Evolutionary conservation across 805 yeast genomes (phyloP).

Genomic region (Ogataea corticis): DNA sequence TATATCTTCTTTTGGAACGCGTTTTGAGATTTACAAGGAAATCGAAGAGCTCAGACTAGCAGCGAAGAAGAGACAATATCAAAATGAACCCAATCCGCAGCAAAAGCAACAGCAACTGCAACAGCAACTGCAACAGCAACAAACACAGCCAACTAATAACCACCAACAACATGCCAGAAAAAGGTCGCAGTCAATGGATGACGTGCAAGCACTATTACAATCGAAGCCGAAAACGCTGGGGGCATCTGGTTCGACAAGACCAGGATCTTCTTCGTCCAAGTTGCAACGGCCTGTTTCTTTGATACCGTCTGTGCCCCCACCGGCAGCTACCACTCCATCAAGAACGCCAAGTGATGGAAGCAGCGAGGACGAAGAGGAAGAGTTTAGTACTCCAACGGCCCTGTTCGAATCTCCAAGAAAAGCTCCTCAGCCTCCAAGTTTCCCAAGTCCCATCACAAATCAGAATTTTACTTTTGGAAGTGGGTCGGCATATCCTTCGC

Average conservation of each 20-base stretch:
- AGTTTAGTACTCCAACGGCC: slow-evolving; percentile 20
- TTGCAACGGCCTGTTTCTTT: slow-evolving; percentile 23
- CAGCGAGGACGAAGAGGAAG: slow-evolving; percentile 15
- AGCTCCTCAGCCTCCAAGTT: slow-evolving; percentile 67
- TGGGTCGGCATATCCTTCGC: slow-evolving; percentile 2
- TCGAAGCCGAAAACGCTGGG: neutral
- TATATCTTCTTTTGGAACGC: slow-evolving; percentile 88
- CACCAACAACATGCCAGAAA: slow-evolving; percentile 42
- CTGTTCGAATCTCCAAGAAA: slow-evolving; percentile 66
- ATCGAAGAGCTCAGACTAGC: slow-evolving; percentile 63
- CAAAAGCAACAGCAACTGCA: no score
- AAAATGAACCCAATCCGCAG: slow-evolving; percentile 1
- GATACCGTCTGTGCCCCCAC: slow-evolving; percentile 19
- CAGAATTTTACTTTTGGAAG: slow-evolving; percentile 25
- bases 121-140: slow-evolving; percentile 2
- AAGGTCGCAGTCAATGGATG: slow-evolving; percentile 53
- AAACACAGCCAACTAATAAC: slow-evolving; percentile 18
- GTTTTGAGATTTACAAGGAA: slow-evolving; percentile 89
- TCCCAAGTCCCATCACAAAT: slow-evolving; percentile 28
- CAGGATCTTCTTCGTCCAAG: slow-evolving; percentile 4
- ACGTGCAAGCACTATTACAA: slow-evolving; percentile 24
- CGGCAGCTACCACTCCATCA: slow-evolving; percentile 1
- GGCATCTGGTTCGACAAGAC: neutral
- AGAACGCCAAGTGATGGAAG: slow-evolving; percentile 16
- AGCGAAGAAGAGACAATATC: slow-evolving; percentile 17